These are phyloP conservation scores for Corrigiola litoralis DNA, from an alignment of 179 eudicot genomes.

Conservation along the genomic window DNA sequence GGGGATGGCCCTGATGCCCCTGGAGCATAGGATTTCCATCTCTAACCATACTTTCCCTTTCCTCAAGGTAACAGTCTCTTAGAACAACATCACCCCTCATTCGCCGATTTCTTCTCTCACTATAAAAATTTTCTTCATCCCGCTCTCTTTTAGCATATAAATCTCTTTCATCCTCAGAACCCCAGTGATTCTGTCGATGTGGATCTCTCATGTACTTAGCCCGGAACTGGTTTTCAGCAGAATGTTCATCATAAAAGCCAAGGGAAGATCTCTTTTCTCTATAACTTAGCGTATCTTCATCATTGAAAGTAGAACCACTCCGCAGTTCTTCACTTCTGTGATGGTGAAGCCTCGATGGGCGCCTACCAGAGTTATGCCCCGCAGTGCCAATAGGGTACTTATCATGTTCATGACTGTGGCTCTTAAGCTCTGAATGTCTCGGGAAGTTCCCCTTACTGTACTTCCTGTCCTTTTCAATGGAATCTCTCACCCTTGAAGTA, in stretches of 20 bases:
- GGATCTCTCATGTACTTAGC: slow-evolving; percentile 15
- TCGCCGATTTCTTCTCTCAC: slow-evolving; percentile 21
- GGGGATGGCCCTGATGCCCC: neutral
- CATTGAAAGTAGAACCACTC: slow-evolving; percentile 13
- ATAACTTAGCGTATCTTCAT: slow-evolving; percentile 19
- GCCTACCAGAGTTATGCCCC: slow-evolving; percentile 14
- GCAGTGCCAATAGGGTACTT: slow-evolving; percentile 10
- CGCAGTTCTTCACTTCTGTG: slow-evolving; percentile 17
- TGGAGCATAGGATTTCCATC: neutral
- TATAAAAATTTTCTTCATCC: slow-evolving; percentile 23
- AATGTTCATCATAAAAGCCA: slow-evolving; percentile 13
- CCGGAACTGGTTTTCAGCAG: slow-evolving; percentile 10
- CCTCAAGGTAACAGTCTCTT: slow-evolving; percentile 18
- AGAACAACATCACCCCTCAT: slow-evolving; percentile 3
- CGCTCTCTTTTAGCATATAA: slow-evolving; percentile 15
- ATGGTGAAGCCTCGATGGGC: slow-evolving; percentile 12
- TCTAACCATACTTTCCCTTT: slow-evolving; percentile 13
- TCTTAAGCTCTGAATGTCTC: slow-evolving; percentile 17
- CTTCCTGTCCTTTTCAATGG: slow-evolving; percentile 15
- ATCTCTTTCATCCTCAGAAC: slow-evolving; percentile 23
- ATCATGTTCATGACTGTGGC: slow-evolving; percentile 11
- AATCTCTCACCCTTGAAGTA: slow-evolving; percentile 31
- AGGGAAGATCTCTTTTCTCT: slow-evolving; percentile 18
- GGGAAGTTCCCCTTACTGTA: slow-evolving; percentile 5
- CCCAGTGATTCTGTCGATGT: slow-evolving; percentile 14